These are phyloP conservation scores for Cyclotella atomus DNA, from an alignment of 108 stramenopile genomes.

Conservation along the genomic window DNA sequence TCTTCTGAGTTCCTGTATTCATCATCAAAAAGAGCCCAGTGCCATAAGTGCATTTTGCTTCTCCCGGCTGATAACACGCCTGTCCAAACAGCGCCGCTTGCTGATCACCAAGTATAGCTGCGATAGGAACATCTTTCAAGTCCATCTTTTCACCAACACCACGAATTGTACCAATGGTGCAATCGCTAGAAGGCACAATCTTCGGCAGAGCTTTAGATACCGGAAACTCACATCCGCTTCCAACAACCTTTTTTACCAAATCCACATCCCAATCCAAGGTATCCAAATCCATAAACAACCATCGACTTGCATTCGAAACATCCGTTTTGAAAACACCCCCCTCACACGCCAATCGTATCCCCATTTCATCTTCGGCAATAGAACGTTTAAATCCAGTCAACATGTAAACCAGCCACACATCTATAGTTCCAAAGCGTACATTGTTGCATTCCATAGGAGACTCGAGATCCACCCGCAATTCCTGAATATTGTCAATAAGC, in stretches of 20 bases:
- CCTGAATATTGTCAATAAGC: constrained; percentile 91
- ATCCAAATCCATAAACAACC: constrained; percentile 91
- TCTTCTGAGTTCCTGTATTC: constrained; percentile 88
- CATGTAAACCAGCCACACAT: constrained; percentile 94
- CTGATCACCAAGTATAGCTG: constrained; percentile 95
- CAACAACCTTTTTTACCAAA: constrained; percentile 70
- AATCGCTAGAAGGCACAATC: constrained; percentile 72
- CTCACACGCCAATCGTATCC: constrained; percentile 61
- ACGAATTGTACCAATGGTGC: constrained; percentile 46
- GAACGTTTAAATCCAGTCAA: constrained; percentile 65
- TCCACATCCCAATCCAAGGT: constrained; percentile 86
- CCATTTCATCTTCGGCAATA: constrained; percentile 65
- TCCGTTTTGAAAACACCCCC: constrained; percentile 89
- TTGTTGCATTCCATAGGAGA: constrained; percentile 47
- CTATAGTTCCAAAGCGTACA: constrained; percentile 95
- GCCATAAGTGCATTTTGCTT: constrained; percentile 97
- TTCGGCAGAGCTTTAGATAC: constrained; percentile 64
- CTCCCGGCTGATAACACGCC: constrained; percentile 87
- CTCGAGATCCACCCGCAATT: constrained; percentile 61
- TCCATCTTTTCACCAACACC: constrained; percentile 34
- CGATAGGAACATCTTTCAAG: constrained; percentile 77
- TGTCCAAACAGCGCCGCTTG: constrained; percentile 97
- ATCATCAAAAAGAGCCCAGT: constrained; percentile 98
- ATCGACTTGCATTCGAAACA: constrained; percentile 95
- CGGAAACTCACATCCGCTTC: constrained; percentile 39